Evolutionary conservation across 495 filamentous ascomycete species (phyloP).

Genomic region (Bacidia rubella): DNA sequence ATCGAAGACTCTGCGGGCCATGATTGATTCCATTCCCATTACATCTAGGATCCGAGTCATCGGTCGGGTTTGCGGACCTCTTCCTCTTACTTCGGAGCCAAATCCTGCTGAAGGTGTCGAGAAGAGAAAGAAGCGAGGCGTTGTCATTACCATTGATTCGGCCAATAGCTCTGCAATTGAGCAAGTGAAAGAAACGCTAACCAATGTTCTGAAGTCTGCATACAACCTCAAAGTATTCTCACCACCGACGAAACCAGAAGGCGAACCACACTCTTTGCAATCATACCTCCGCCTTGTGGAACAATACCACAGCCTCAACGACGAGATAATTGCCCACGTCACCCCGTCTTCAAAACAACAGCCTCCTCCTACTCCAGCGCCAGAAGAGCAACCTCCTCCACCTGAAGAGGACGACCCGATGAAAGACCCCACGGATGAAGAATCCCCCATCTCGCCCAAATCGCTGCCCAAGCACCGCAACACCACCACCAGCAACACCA

Average conservation of each 20-base stretch:
- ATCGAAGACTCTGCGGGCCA: constrained; percentile 41
- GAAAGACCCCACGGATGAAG: neutral
- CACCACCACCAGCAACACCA: neutral
- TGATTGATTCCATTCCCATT: constrained; percentile 56
- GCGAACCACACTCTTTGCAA: constrained; percentile 5
- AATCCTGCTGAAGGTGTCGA: constrained; percentile 22
- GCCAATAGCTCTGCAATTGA: constrained; percentile 37
- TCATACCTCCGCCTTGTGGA: constrained; percentile 14
- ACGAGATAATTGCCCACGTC: constrained; percentile 12
- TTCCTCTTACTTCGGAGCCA: constrained; percentile 31
- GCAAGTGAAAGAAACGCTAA: constrained; percentile 48
- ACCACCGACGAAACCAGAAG: constrained; percentile 23
- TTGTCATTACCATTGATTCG: constrained; percentile 75
- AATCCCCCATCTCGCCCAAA: constrained; percentile 19
- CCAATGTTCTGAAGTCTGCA: constrained; percentile 17
- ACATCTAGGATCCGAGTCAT: constrained; percentile 40
- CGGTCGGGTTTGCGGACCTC: constrained; percentile 52
- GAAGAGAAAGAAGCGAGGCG: constrained; percentile 42
- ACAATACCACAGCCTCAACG: constrained; percentile 14
- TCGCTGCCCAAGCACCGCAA: constrained; percentile 8
- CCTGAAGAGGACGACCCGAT: neutral
- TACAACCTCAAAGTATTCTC: constrained; percentile 11
- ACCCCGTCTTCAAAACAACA: neutral
- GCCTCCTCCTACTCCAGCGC: neutral
- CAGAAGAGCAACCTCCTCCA: neutral